Conservation (phyloP, 106 monocot genomes). For the Phalaenopsis equestris region DNA sequence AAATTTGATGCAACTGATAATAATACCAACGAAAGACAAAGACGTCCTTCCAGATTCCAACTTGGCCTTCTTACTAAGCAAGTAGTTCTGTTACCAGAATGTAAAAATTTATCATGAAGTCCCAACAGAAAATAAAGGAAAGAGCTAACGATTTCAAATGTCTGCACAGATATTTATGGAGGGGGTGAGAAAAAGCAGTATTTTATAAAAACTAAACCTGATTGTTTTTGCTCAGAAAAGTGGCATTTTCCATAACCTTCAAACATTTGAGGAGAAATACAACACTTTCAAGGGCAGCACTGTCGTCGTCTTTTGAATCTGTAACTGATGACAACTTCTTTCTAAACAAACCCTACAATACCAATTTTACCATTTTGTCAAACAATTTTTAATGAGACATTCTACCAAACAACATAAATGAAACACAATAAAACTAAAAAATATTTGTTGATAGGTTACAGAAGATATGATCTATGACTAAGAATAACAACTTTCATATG, state of each 20-base stretch:
- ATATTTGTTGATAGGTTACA: background rate
- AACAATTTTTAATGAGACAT: background rate
- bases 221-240: constrained; percentile 91
- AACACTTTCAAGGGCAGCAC: constrained; percentile 43
- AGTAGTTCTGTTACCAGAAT: constrained; percentile 43
- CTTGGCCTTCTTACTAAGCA: constrained; percentile 54
- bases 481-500: background rate
- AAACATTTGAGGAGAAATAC: constrained; percentile 79
- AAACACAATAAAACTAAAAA: background rate
- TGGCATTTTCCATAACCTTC: constrained; percentile 97
- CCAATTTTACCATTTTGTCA: background rate
- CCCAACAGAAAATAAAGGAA: background rate
- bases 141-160: background rate
- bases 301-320: constrained; percentile 33
- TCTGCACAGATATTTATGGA: constrained; percentile 1
- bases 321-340: constrained; percentile 11
- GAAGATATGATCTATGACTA: background rate
- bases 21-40: constrained; percentile 63
- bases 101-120: background rate
- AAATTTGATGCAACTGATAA: constrained; percentile 57
- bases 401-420: background rate
- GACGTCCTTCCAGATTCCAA: constrained; percentile 25
- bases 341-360: constrained; percentile 44
- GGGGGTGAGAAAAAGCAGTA: background rate
- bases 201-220: constrained; percentile 40